These are phyloP conservation scores for Panicum hallii DNA, from an alignment of 202 grass and related monocot species.

Conservation along the genomic window DNA sequence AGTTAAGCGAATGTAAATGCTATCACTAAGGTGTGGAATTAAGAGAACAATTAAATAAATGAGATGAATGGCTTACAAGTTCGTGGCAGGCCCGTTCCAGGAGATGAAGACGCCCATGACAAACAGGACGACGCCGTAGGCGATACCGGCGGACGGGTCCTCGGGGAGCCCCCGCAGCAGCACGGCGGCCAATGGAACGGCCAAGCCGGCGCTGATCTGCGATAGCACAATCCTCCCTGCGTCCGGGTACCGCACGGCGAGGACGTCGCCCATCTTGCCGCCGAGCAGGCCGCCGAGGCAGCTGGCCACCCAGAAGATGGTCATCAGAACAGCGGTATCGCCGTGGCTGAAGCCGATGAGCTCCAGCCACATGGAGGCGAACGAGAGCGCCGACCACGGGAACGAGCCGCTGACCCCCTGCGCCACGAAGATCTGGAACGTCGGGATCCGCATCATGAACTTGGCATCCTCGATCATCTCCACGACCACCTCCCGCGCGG, in stretches of 20 bases:
- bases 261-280: constrained; percentile 65
- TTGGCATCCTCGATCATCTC: constrained; percentile 72
- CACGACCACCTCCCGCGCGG: constrained; percentile 38
- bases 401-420: constrained; percentile 72
- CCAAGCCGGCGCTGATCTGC: constrained; percentile 61
- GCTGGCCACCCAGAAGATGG: constrained; percentile 47
- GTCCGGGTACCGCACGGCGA: constrained; percentile 52
- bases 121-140: constrained; percentile 54
- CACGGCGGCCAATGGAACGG: constrained; percentile 58
- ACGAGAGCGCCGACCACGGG: constrained; percentile 62
- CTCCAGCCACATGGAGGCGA: constrained; percentile 82
- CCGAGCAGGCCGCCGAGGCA: constrained; percentile 62
- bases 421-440: constrained; percentile 83
- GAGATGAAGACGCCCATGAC: constrained; percentile 67
- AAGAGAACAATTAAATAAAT: too few species aligned
- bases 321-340: constrained; percentile 58
- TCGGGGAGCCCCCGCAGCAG: constrained; percentile 60
- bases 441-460: constrained; percentile 64
- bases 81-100: constrained; percentile 70
- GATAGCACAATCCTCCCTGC: constrained; percentile 63
- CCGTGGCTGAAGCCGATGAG: constrained; percentile 66
- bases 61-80: constrained; percentile 49
- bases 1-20: too few species aligned
- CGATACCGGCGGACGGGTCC: constrained; percentile 47
- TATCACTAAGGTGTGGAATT: too few species aligned